These are phyloP conservation scores for Lumnitzera racemosa DNA, from an alignment of 345 rosid species.

Conservation along the genomic window DNA sequence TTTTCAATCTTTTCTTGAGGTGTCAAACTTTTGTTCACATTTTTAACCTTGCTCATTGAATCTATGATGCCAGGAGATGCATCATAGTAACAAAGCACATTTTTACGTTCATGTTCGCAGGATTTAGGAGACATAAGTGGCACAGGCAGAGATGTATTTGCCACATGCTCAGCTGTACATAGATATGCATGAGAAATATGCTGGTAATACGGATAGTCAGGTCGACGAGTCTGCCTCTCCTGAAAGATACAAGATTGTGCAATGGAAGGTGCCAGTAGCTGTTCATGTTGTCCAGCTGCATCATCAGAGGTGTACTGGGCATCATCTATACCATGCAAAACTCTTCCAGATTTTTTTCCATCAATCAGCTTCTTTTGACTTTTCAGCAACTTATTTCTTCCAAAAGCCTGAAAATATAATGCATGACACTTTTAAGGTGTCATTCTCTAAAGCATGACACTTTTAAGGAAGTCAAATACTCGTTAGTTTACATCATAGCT, in stretches of 20 bases:
- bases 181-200: conserved; percentile 38
- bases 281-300: conserved; percentile 26
- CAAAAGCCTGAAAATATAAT: conserved; percentile 34
- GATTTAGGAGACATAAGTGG: conserved; percentile 43
- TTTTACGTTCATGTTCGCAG: conserved; percentile 38
- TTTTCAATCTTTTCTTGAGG: conserved; percentile 94
- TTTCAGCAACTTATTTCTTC: conserved; percentile 44
- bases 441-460: too few species aligned
- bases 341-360: conserved; percentile 30
- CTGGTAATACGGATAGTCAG: conserved; percentile 27
- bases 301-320: conserved; percentile 37
- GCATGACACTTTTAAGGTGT: background rate
- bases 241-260: conserved; percentile 31
- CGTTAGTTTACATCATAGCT: too few species aligned
- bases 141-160: conserved; percentile 48
- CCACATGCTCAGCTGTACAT: conserved; percentile 35
- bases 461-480: too few species aligned
- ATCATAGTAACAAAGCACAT: conserved; percentile 33
- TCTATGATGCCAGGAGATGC: conserved; percentile 30
- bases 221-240: conserved; percentile 41
- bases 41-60: conserved; percentile 10
- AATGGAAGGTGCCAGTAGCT: conserved; percentile 27
- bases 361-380: conserved; percentile 26
- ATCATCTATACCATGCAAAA: conserved; percentile 29
- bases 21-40: conserved; percentile 29